phyloP scores from a whole-genome alignment of 2,329 filamentous ascomycete species.

The Paramyrothecium roridum region DNA sequence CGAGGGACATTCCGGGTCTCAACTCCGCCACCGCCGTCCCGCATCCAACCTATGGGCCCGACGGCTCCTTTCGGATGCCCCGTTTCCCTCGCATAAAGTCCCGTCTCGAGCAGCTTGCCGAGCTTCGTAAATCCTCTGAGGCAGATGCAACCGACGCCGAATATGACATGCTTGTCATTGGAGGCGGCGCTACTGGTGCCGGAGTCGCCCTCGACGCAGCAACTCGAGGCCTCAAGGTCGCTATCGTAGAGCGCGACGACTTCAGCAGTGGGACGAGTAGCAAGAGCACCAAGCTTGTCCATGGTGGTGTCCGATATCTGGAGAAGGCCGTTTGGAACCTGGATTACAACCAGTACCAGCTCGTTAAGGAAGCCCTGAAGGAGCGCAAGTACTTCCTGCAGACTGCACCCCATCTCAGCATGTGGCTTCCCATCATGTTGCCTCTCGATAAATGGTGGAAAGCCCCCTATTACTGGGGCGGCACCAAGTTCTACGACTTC shows the following conservation, averaged over 20 bases:
- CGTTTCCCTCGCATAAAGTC: constrained; percentile 62
- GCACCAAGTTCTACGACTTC: constrained; percentile 80
- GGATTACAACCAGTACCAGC: constrained; percentile 69
- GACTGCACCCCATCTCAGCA: constrained; percentile 70
- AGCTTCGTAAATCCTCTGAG: constrained; percentile 42
- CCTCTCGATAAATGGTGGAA: constrained; percentile 76
- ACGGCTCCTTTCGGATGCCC: constrained; percentile 65
- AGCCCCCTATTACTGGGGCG: constrained; percentile 73
- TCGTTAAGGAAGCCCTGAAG: constrained; percentile 70
- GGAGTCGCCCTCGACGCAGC: constrained; percentile 71
- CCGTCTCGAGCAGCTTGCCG: constrained; percentile 61
- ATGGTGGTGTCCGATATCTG: constrained; percentile 70
- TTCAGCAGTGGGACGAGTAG: constrained; percentile 71
- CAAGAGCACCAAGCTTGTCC: constrained; percentile 76
- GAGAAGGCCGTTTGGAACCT: constrained; percentile 76
- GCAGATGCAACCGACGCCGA: constrained; percentile 33
- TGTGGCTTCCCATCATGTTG: constrained; percentile 74
- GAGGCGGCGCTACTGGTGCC: constrained; percentile 67
- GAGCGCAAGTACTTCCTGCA: constrained; percentile 74
- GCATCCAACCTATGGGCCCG: constrained; percentile 66
- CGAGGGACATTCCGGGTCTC: constrained; percentile 66
- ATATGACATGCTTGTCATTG: constrained; percentile 70
- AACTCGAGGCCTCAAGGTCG: constrained; percentile 68
- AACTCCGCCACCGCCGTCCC: constrained; percentile 64
- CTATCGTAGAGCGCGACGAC: constrained; percentile 69